These are phyloP conservation scores for Xylaria sp. DNA, from an alignment of 2,329 filamentous ascomycete species.

Conservation along the genomic window DNA sequence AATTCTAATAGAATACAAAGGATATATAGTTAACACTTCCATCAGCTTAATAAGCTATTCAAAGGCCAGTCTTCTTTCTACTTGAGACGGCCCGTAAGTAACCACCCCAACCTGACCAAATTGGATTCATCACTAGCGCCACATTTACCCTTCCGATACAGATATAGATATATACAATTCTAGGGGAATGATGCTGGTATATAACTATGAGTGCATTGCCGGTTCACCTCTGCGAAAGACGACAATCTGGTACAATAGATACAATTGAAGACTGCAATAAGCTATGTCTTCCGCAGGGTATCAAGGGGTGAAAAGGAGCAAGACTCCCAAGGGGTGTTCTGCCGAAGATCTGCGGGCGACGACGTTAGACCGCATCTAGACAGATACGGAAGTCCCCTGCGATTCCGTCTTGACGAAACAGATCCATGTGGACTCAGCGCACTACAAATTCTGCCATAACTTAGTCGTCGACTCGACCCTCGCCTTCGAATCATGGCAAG, in stretches of 20 bases:
- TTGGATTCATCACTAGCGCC: not conserved
- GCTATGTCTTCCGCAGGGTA: not conserved
- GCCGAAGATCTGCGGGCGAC: not conserved
- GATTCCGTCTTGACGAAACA: not conserved
- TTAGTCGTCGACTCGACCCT: not conserved
- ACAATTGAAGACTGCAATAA: not conserved
- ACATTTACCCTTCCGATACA: not conserved
- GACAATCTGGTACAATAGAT: not conserved
- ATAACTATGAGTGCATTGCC: not conserved
- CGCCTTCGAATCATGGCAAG: not conserved
- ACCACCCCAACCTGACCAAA: not conserved
- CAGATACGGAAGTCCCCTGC: not conserved
- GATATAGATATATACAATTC: conserved; percentile 3
- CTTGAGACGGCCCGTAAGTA: too few species aligned
- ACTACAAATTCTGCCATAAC: not conserved
- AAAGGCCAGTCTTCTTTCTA: too few species aligned
- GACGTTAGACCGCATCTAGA: not conserved
- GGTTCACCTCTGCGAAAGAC: not conserved
- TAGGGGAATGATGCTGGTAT: not conserved
- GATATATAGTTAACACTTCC: not conserved
- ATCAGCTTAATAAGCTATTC: not conserved
- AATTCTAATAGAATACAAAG: not conserved
- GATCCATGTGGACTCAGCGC: not conserved
- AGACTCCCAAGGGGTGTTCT: not conserved
- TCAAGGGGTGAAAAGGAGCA: not conserved